Conservation (phyloP, 805 yeast genomes). For the Monosporozyma siamensis region DNA sequence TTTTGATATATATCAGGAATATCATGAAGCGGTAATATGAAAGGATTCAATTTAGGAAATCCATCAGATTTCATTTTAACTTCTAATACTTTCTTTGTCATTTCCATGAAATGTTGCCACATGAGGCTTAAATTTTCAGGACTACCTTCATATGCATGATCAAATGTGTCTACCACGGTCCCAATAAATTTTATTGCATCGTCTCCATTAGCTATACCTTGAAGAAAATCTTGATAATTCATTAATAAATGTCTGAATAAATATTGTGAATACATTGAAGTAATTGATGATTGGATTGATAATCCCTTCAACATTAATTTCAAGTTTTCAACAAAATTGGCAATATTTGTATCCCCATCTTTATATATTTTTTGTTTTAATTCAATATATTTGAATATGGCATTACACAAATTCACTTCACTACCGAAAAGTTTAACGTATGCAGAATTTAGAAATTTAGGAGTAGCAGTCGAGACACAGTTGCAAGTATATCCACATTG, state of each 20-base stretch:
- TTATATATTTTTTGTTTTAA: neutral
- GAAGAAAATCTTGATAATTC: neutral
- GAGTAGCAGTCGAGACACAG: neutral
- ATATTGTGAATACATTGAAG: neutral
- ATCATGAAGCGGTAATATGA: conserved; percentile 18
- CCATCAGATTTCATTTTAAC: neutral
- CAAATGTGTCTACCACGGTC: neutral
- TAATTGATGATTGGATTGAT: neutral
- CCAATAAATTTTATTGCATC: neutral
- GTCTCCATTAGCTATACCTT: neutral
- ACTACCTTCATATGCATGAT: neutral
- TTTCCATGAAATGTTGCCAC: conserved; percentile 1
- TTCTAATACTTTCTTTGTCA: neutral
- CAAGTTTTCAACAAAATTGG: neutral
- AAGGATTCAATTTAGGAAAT: conserved; percentile 5
- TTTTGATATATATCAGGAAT: conserved; percentile 15
- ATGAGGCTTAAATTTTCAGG: neutral
- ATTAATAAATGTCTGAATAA: conserved; percentile 1
- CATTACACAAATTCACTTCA: neutral
- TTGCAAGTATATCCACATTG: neutral
- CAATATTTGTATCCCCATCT: neutral
- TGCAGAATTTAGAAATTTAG: neutral
- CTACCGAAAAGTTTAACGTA: neutral
- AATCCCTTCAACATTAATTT: neutral
- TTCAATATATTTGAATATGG: neutral